Evolutionary conservation across 1,139 yeast species (phyloP).

Genomic region (Pichia sp.): DNA sequence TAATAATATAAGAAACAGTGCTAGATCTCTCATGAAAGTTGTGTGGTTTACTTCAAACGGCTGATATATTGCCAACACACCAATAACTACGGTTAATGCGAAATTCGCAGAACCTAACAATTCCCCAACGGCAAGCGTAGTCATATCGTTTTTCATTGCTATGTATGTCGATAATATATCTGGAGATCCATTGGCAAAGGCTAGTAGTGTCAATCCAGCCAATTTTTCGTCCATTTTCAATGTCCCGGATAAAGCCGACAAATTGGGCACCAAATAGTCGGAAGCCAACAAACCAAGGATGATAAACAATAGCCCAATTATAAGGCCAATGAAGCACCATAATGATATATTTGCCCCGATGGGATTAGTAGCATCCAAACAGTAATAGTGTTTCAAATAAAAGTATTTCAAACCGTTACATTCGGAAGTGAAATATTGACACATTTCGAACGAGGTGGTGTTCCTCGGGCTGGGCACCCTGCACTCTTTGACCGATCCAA

Average conservation of each 20-base stretch:
- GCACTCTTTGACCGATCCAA: too few relatives aligned
- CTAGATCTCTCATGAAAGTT: constrained; percentile 37
- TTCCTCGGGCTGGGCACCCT: too few relatives aligned
- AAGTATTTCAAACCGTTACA: constrained; percentile 12
- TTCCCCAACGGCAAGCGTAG: constrained; percentile 81
- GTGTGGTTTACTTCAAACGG: constrained; percentile 48
- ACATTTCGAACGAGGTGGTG: constrained; percentile 4
- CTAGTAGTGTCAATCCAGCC: constrained; percentile 81
- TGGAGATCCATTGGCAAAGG: constrained; percentile 90
- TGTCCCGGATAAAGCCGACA: constrained; percentile 50
- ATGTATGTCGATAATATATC: constrained; percentile 81
- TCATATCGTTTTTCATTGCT: constrained; percentile 62
- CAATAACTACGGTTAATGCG: constrained; percentile 67
- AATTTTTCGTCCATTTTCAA: constrained; percentile 66
- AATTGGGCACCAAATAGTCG: constrained; percentile 67
- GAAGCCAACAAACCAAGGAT: constrained; percentile 67
- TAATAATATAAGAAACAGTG: constrained; percentile 17
- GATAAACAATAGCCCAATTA: constrained; percentile 7
- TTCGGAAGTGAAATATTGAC: constrained; percentile 10
- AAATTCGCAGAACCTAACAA: constrained; percentile 79
- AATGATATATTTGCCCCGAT: constrained; percentile 5
- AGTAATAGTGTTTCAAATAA: constrained; percentile 16
- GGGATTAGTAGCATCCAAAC: constrained; percentile 8
- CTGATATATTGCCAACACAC: constrained; percentile 58
- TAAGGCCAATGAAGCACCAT: constrained; percentile 1